phyloP scores from a whole-genome alignment of 768 basidiomycete genomes.

The Kwoniella sp. region DNA sequence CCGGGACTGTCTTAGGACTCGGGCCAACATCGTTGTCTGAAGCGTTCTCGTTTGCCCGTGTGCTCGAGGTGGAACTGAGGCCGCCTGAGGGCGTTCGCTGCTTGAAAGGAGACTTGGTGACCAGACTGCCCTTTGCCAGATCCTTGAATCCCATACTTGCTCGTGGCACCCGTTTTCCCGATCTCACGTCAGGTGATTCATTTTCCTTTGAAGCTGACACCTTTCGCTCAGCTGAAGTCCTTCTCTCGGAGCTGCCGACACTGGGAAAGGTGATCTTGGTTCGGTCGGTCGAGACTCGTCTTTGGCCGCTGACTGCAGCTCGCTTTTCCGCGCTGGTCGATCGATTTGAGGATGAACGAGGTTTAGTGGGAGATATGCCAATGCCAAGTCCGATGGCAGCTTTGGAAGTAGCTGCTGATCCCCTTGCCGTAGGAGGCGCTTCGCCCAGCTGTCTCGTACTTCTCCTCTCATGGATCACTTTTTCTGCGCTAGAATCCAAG shows the following conservation, averaged over 20 bases:
- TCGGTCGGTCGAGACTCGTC: constrained; percentile 45
- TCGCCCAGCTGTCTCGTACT: constrained; percentile 28
- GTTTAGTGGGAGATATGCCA: constrained; percentile 30
- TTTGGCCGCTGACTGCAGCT: constrained; percentile 32
- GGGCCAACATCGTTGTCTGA: constrained; percentile 11
- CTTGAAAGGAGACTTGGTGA: constrained; percentile 50
- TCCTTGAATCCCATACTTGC: constrained; percentile 46
- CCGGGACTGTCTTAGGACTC: constrained; percentile 35
- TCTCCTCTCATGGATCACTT: constrained; percentile 44
- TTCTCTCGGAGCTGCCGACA: constrained; percentile 18
- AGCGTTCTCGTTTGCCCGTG: constrained; percentile 26
- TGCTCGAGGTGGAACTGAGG: constrained; percentile 12
- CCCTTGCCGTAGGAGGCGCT: constrained; percentile 33
- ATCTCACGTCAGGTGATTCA: constrained; percentile 38
- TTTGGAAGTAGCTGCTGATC: constrained; percentile 38
- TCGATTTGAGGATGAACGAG: constrained; percentile 30
- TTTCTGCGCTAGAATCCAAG: constrained; percentile 15
- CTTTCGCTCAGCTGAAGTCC: constrained; percentile 27
- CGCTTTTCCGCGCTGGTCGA: constrained; percentile 25
- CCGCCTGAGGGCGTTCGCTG: constrained; percentile 36
- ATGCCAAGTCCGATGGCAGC: constrained; percentile 48
- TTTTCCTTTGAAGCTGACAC: constrained; percentile 44
- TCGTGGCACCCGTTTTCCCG: constrained; percentile 35
- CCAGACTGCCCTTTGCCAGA: constrained; percentile 46
- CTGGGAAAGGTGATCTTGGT: constrained; percentile 27